A percentile compares a stretch with the other conserved stretches of the same genome.
Evolutionary conservation across 768 basidiomycete species (phyloP).

Genomic region (Amanita molliuscula): DNA sequence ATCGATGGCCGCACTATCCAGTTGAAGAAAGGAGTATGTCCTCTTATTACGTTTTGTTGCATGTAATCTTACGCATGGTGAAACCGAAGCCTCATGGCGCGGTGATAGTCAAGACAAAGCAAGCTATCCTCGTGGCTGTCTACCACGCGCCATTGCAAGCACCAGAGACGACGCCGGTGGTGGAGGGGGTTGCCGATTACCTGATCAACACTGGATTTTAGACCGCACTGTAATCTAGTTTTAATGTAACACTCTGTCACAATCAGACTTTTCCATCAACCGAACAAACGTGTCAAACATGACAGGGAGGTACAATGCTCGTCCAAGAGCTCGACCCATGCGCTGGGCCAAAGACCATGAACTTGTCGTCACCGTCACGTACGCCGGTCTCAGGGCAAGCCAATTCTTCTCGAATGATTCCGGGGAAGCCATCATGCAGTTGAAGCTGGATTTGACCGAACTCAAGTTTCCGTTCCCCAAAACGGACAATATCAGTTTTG

Average conservation of each 20-base stretch:
- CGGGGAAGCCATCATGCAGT: not conserved
- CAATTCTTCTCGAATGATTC: conserved; percentile 1
- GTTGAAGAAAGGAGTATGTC: conserved; percentile 66
- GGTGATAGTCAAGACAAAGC: conserved; percentile 68
- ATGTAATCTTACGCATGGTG: not conserved
- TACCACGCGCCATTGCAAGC: conserved; percentile 61
- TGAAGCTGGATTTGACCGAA: not conserved
- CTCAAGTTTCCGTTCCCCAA: not conserved
- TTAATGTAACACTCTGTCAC: not conserved
- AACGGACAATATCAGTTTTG: not conserved
- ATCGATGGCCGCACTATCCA: conserved; percentile 47
- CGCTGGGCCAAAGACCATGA: not conserved
- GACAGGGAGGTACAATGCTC: not conserved
- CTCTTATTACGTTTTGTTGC: not conserved
- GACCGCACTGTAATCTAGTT: conserved; percentile 4
- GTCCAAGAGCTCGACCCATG: not conserved
- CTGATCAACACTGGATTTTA: conserved; percentile 53
- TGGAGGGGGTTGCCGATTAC: conserved; percentile 70
- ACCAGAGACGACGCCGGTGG: conserved; percentile 52
- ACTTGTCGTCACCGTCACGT: not conserved
- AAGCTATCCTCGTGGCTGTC: conserved; percentile 75
- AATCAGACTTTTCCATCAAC: not conserved
- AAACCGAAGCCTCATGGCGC: conserved; percentile 60
- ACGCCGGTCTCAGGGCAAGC: conserved; percentile 2
- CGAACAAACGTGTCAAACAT: not conserved